Percentiles rank a stretch among this genome's conserved stretches.
Evolutionary conservation across 306 rosid genomes (phyloP).

Genomic region (Lathyrus sativus): DNA sequence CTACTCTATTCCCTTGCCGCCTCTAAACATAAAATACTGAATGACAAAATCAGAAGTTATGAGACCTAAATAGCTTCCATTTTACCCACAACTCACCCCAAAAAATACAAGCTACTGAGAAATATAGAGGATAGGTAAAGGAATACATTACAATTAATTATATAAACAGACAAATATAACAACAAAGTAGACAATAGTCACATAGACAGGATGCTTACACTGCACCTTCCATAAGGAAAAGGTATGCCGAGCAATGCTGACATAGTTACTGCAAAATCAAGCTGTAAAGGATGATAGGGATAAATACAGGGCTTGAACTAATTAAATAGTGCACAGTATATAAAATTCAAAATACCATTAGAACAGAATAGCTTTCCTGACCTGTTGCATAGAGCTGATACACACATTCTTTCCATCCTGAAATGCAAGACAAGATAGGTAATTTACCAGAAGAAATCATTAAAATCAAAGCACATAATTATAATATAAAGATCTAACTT

Average conservation of each 20-base stretch:
- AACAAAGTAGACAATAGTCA: constrained; percentile 28
- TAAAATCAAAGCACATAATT: constrained; percentile 2
- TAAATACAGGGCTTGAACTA: constrained; percentile 36
- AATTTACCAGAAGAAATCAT: constrained; percentile 20
- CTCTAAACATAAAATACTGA: constrained; percentile 16
- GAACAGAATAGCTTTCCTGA: constrained; percentile 41
- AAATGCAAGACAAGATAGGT: constrained; percentile 28
- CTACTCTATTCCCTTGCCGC: constrained; percentile 10
- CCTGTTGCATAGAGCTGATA: constrained; percentile 87
- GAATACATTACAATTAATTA: constrained; percentile 30
- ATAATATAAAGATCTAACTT: constrained; percentile 20
- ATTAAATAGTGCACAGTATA: constrained; percentile 21
- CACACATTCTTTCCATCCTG: constrained; percentile 74
- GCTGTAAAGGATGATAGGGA: constrained; percentile 62
- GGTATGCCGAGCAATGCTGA: constrained; percentile 92
- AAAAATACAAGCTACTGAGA: constrained; percentile 7
- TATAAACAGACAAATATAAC: constrained; percentile 21
- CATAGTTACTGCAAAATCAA: constrained; percentile 91
- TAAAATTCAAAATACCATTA: constrained; percentile 27
- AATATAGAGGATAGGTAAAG: constrained; percentile 12
- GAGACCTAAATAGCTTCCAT: constrained; percentile 25
- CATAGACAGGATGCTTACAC: constrained; percentile 67
- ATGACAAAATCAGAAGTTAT: constrained; percentile 16
- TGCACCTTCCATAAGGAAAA: constrained; percentile 98
- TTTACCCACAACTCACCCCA: constrained; percentile 23